Base-by-base conservation (phyloP, 441 rosid species). In the Jatropha podagrica region DNA sequence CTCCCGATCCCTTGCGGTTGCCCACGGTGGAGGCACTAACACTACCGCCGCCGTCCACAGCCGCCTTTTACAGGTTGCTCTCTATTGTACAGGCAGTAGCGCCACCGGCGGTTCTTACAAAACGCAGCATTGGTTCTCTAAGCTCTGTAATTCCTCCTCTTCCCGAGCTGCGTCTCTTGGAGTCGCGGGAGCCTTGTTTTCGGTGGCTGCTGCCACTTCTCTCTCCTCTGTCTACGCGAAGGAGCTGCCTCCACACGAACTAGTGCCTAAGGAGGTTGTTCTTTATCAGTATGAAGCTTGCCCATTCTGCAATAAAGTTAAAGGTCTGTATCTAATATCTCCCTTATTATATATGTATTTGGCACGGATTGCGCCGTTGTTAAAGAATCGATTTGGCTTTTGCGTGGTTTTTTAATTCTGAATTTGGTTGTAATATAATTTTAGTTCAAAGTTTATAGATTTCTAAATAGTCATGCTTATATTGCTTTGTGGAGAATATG, bases 231-330 rank as follows among this genome's bases (percentile, higher is more conserved):
- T 75, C 69, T 86, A 77, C 81, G 90, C 90, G 32, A 87, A 85
- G 84, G 93, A 88, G 81, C 69, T 40, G 60, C 81, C 81, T 9
- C 82, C 64, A 0, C 78, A 63, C 68, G 88, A 84, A 73, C 83
- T 86, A 46, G 72, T 76, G 44, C 91, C 90, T 44, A 85, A 83
- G 6, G 97, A 93, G 42, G 91, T 91, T 17, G 89, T 91, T 73
- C 88, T 93, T 18, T 93, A 93, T 75, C 98, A 93, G 84, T 93
- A 91, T 74, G 95, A 93, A 79, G 98, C 98, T 64, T 93, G 98
- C 77, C 97, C 98, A 72, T 93, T 93, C 78, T 93, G 98, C 86
- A 93, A 93, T 84, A 93, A 93, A 83, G 92, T 91, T 68, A 91
- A 89, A 90, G 97, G 97, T 92, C 15, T 63, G 2, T 60, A 9